These are phyloP conservation scores for Trypanosoma melophagium DNA, from an alignment of 208 protist species.

Conservation along the genomic window DNA sequence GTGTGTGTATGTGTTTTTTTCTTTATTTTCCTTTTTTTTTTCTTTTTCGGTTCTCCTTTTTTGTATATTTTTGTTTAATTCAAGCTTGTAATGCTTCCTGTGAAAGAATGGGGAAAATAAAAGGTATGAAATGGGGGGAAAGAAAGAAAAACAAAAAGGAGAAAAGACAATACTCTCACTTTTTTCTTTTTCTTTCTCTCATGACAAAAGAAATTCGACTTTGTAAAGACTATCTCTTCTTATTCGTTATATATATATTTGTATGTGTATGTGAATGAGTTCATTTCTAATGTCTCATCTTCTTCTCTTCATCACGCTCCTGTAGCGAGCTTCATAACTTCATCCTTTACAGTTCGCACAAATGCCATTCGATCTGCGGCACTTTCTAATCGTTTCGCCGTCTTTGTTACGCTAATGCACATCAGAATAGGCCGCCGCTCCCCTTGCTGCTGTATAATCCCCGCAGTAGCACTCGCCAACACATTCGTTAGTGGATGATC, in stretches of 20 bases:
- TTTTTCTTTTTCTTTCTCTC: neutral
- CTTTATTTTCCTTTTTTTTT: conserved; percentile 19
- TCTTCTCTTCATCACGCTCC: neutral
- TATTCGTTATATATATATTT: too few relatives aligned
- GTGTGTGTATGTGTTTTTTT: conserved; percentile 8
- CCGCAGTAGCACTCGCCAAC: conserved; percentile 51
- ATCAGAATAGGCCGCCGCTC: conserved; percentile 59
- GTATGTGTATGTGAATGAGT: too few relatives aligned
- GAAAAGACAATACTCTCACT: neutral
- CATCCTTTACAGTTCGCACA: conserved; percentile 33
- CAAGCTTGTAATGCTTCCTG: neutral
- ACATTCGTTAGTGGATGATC: conserved; percentile 83
- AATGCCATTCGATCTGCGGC: conserved; percentile 42
- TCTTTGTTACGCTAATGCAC: conserved; percentile 61
- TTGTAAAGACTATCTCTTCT: too few relatives aligned
- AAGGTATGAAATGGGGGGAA: neutral
- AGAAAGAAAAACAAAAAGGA: conserved; percentile 10
- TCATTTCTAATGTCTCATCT: neutral
- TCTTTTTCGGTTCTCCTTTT: conserved; percentile 18
- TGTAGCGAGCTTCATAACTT: conserved; percentile 39
- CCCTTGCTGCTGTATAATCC: conserved; percentile 40
- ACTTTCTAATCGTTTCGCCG: conserved; percentile 38
- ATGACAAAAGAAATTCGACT: neutral
- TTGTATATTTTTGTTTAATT: conserved; percentile 5
- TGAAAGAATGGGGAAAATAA: neutral